A percentile compares a stretch with the other conserved stretches of the same genome.
Evolutionary conservation across 345 rosid species (phyloP).

Genomic region (Schrenkiella parvula): DNA sequence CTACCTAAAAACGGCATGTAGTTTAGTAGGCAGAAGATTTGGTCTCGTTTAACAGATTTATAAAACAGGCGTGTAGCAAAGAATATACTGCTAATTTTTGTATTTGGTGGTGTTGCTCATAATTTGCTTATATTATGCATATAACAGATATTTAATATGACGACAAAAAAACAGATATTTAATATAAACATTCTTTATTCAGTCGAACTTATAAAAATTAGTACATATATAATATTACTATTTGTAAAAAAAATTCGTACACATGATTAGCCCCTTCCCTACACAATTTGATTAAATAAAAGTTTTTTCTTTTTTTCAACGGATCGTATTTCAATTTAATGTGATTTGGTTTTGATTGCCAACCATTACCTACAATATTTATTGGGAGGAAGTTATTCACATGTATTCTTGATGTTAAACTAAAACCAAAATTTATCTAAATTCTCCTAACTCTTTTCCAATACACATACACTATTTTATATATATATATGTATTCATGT

Average conservation of each 20-base stretch:
- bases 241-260: no score
- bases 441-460: not conserved
- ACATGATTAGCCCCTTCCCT: no score
- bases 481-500: not conserved
- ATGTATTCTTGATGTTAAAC: not conserved
- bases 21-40: not conserved
- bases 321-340: slow-evolving; percentile 15
- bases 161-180: no score
- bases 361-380: slow-evolving; percentile 20
- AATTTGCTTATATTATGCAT: no score
- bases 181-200: no score
- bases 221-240: no score
- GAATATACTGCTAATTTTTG: no score
- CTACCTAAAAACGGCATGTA: not conserved
- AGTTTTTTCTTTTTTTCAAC: not conserved
- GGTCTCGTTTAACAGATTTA: not conserved
- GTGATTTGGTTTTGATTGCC: slow-evolving; percentile 12
- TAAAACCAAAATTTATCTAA: not conserved
- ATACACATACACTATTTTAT: not conserved
- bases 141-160: no score
- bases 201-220: no score
- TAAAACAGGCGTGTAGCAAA: no score
- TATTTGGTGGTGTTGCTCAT: no score
- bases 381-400: not conserved
- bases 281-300: slow-evolving; percentile 10